These are phyloP conservation scores for Lentinula sp. DNA, from an alignment of 768 basidiomycete genomes.

Conservation along the genomic window DNA sequence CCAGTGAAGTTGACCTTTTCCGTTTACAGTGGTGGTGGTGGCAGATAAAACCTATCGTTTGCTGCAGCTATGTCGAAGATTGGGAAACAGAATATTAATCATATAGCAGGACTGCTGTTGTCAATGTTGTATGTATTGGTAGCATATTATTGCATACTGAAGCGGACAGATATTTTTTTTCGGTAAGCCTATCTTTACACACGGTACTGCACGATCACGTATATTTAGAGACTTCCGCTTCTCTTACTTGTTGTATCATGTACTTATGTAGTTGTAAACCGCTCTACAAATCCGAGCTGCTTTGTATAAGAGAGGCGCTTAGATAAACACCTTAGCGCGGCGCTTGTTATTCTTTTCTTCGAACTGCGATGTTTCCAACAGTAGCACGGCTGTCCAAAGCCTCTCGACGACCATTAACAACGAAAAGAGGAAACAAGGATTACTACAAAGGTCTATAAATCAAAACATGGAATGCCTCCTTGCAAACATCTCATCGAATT, in stretches of 20 bases:
- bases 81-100: slow-evolving; percentile 30
- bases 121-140: background rate
- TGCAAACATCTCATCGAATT: background rate
- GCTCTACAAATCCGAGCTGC: too few relatives aligned
- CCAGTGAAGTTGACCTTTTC: background rate
- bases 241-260: too few relatives aligned
- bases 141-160: background rate
- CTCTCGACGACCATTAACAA: slow-evolving; percentile 72
- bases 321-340: too few relatives aligned
- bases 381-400: slow-evolving; percentile 72
- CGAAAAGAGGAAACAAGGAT: slow-evolving; percentile 91
- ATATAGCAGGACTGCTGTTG: background rate
- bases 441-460: slow-evolving; percentile 80
- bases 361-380: slow-evolving; percentile 57
- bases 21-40: slow-evolving; percentile 77
- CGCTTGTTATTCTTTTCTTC: background rate
- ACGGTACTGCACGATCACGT: too few relatives aligned
- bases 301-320: too few relatives aligned
- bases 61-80: slow-evolving; percentile 58
- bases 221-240: too few relatives aligned
- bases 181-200: too few relatives aligned
- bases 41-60: slow-evolving; percentile 58
- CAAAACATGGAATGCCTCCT: background rate
- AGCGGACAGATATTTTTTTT: too few relatives aligned
- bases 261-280: too few relatives aligned